Conservation (phyloP, 371 early-diverging fungal genomes). For the Rhizopus delemar region DNA sequence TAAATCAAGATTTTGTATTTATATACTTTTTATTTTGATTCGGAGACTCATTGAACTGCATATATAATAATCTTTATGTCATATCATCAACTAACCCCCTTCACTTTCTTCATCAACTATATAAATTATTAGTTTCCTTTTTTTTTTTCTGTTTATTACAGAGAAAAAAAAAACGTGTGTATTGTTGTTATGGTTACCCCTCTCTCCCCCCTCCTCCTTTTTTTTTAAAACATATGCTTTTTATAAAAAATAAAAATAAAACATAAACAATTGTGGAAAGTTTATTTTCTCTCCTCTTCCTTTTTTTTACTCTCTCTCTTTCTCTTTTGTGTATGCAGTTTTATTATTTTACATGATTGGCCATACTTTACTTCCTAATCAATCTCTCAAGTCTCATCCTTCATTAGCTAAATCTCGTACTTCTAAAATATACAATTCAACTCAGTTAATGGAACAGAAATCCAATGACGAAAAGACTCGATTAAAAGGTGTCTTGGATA, state of each 20-base stretch:
- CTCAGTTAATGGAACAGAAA: slow-evolving; percentile 1
- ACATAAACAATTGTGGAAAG: neutral
- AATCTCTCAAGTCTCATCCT: slow-evolving; percentile 8
- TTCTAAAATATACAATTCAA: slow-evolving; percentile 22
- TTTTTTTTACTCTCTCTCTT: slow-evolving; percentile 1
- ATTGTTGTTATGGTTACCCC: neutral
- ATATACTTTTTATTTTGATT: too few species aligned
- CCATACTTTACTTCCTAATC: slow-evolving; percentile 5
- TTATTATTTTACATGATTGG: slow-evolving; percentile 6
- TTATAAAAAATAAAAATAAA: neutral
- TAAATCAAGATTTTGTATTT: too few species aligned
- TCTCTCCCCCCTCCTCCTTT: neutral
- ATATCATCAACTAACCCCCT: too few species aligned
- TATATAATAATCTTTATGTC: too few species aligned
- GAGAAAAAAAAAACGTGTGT: neutral
- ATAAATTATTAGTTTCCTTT: too few species aligned
- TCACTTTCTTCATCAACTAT: too few species aligned
- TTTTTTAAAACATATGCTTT: neutral
- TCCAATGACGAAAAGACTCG: slow-evolving; percentile 17
- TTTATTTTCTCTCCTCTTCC: neutral
- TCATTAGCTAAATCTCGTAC: slow-evolving; percentile 19
- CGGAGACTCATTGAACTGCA: too few species aligned
- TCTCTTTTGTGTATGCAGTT: slow-evolving; percentile 12
- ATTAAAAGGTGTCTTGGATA: slow-evolving; percentile 26
- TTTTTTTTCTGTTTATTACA: too few species aligned